Evolutionary conservation across 148 eudicot species (phyloP).

Genomic region (Polygonum aviculare): DNA sequence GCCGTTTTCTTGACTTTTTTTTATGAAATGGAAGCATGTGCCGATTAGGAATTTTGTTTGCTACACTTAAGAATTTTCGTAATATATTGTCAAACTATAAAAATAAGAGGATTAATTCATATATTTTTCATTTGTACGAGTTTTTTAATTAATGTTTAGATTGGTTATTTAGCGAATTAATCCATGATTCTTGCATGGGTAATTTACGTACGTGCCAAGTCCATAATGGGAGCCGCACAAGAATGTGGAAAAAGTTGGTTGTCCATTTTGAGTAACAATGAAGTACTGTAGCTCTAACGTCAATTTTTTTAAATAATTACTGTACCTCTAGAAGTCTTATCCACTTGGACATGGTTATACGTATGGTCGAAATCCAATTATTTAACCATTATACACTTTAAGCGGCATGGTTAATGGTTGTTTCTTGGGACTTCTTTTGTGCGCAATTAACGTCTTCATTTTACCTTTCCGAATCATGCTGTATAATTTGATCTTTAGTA

Average conservation of each 20-base stretch:
- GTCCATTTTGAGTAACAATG: neutral
- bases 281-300: neutral
- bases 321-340: neutral
- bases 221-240: constrained; percentile 3
- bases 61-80: no score
- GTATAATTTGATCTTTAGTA: no score
- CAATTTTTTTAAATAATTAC: neutral
- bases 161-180: neutral
- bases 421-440: no score
- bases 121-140: neutral
- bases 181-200: neutral
- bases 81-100: neutral
- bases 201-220: neutral
- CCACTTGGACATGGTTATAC: neutral
- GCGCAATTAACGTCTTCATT: no score
- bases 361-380: no score
- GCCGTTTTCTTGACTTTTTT: neutral
- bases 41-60: neutral
- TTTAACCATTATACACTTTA: no score
- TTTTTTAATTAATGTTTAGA: neutral
- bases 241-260: neutral
- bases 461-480: no score
- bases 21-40: neutral
- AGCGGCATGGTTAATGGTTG: neutral
- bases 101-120: neutral